Evolutionary conservation across 148 eudicot genomes (phyloP).

Genomic region (Oxyria digyna): DNA sequence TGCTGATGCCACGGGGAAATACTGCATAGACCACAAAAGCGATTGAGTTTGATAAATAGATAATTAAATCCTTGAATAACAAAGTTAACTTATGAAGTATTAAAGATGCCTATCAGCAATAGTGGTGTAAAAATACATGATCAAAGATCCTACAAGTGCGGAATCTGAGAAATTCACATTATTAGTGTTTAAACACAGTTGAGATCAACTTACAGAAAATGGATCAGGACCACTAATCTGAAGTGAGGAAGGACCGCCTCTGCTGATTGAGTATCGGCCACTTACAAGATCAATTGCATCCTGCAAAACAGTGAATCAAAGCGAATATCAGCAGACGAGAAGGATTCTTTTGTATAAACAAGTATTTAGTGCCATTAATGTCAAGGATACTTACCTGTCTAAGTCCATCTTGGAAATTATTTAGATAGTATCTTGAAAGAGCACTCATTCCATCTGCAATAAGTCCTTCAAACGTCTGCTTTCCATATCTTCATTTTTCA

Average conservation of each 20-base stretch:
- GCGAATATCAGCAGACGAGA: not conserved
- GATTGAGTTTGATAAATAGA: not conserved
- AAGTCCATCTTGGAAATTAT: constrained; percentile 91
- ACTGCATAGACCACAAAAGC: constrained; percentile 26
- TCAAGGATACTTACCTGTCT: constrained; percentile 52
- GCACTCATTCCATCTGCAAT: constrained; percentile 87
- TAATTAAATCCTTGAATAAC: not conserved
- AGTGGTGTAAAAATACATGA: not conserved
- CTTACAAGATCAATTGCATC: constrained; percentile 95
- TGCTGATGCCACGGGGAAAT: constrained; percentile 71
- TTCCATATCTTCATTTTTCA: constrained; percentile 49
- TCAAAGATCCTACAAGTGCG: too few relatives aligned
- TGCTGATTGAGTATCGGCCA: constrained; percentile 58
- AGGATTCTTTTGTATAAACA: not conserved
- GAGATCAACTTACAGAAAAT: constrained; percentile 42
- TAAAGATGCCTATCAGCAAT: not conserved
- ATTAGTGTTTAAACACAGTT: not conserved
- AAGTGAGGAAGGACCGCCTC: constrained; percentile 50
- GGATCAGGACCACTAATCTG: constrained; percentile 53
- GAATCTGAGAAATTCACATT: too few relatives aligned
- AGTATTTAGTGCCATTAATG: not conserved
- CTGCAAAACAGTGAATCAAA: constrained; percentile 26
- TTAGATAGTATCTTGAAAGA: constrained; percentile 80
- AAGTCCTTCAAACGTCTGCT: constrained; percentile 71
- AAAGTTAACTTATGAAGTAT: not conserved